Evolutionary conservation across 495 filamentous ascomycete genomes (phyloP), one percentile per base, ranked within the genome.

Genomic region (Aspergillus ellipticus): DNA sequence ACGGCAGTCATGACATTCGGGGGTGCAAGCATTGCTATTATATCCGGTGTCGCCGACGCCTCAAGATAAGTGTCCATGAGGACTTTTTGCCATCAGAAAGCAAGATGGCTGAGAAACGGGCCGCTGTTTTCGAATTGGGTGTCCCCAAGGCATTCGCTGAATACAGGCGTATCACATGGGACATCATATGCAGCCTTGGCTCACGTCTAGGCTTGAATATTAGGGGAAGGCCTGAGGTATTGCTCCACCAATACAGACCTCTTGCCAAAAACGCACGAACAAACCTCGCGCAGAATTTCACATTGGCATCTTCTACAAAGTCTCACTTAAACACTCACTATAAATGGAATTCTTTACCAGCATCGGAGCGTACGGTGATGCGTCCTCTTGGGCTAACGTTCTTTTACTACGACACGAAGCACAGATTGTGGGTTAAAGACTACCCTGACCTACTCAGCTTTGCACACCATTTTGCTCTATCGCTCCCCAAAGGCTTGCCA

Each of bases 41-140:
- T 37, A 31, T 72, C 45, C 57, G 64, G 5, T 45, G 60, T 20
- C 62, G 79, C n/a, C 47, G 64, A 1, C 77, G 82, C 0, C 54
- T 89, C 9, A 53, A 22, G 0, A 85, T 89, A 43, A 3, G 57
- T 0, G 55, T 83, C 33, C 73, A 85, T 49, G 85, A 88, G 54
- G 85, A 82, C 76, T 85, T 82, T 8, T 68, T 89, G 9, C 84
- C 85, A 0, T 0, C 28, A 19, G 0, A 48, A 66, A n/a, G 65
- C 11, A 28, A 31, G 4, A 8, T 54, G 65, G 4, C 19, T 6
- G 56, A 46, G 54, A 60, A 62, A 53, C 74, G 78, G 52, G 66
- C 76, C 0, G 66, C 74, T 0, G 70, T 87, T 0, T 86, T 89
- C 37, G 85, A 90, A 65, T 65, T 87, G 0, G 37, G 56, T 11